These are phyloP conservation scores for Phytophthora ramorum DNA, from an alignment of 352 stramenopile genomes.

Conservation along the genomic window DNA sequence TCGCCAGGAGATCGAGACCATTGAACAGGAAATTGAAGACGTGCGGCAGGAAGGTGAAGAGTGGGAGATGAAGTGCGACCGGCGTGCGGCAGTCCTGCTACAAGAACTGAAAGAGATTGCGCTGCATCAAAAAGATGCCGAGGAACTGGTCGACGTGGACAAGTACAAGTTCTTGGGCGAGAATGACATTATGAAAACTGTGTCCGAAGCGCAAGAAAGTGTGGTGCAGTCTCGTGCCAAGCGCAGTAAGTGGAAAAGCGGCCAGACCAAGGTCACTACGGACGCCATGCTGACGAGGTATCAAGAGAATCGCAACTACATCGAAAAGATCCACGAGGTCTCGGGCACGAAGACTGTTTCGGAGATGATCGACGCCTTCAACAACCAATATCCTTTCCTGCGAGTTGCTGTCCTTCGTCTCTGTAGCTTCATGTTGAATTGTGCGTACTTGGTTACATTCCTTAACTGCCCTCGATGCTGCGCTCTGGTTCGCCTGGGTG, in stretches of 20 bases:
- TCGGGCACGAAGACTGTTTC: conserved; percentile 79
- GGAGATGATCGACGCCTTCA: conserved; percentile 88
- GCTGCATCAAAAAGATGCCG: conserved; percentile 57
- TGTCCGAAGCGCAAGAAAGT: conserved; percentile 59
- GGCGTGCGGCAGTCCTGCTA: conserved; percentile 52
- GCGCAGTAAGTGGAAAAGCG: conserved; percentile 72
- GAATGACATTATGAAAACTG: conserved; percentile 73
- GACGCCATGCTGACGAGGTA: conserved; percentile 78
- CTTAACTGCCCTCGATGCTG: conserved; percentile 19
- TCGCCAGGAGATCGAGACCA: conserved; percentile 52
- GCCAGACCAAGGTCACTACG: conserved; percentile 68
- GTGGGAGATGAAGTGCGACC: conserved; percentile 68
- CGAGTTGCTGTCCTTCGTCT: background rate
- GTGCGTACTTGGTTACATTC: conserved; percentile 7
- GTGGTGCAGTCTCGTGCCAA: conserved; percentile 58
- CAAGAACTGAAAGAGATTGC: conserved; percentile 80
- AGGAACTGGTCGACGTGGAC: conserved; percentile 57
- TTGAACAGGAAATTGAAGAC: conserved; percentile 70
- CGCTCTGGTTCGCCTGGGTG: background rate
- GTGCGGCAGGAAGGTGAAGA: conserved; percentile 65
- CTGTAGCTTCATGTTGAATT: conserved; percentile 1
- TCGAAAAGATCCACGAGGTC: conserved; percentile 86
- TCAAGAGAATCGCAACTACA: conserved; percentile 81
- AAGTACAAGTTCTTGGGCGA: conserved; percentile 79
- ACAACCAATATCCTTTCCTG: conserved; percentile 73